Evolutionary conservation across 495 filamentous ascomycete genomes (phyloP), one percentile per base, ranked within the genome.

Genomic region (Beverwykella pulmonaria): DNA sequence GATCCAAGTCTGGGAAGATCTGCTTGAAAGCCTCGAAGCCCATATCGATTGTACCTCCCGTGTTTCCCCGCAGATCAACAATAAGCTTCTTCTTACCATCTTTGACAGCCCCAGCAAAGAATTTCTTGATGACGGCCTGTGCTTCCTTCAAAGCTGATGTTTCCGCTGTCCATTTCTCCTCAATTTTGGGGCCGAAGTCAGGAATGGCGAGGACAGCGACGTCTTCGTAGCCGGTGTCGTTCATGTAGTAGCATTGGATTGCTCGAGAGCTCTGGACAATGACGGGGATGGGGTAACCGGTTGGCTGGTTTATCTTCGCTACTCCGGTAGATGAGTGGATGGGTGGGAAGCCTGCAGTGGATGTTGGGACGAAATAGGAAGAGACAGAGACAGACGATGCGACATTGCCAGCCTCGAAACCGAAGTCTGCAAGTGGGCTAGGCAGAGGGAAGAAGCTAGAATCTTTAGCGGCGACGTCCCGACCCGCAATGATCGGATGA

Each of bases 11-110:
- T 2, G 69, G 69, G 41, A 72, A 72, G 5, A 72, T 66, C 26
- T 71, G 69, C 30, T 68, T 69, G 61, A 72, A 72, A 4, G 55
- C 22, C 20, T 72, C 69, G 32, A 65, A 72, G 22, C 65, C 65
- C 20, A 65, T 34, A 22, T 59, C 49, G 26, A 62, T 69, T 1
- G 39, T 57, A 2, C 69, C 69, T 7, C 69, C 69, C 14, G 50
- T 59, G 46, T 72, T 72, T 1, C 61, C 65, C 14, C 69, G 59
- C 1, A 65, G 19, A 25, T 72, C 69, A 32, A 72, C 46, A 23
- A 72, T 32, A 6, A 72, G 65, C 44, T 69, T 65, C 19, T 56
- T 61, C 46, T 69, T 72, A 2, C 49, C 49, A 1, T 49, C 26
- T 17, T 39, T 55, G 3, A 20, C 46, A 9, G 69, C 65, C 30